Percentiles rank a stretch among this genome's conserved stretches.
These are phyloP conservation scores for Tricholoma bakamatsutake DNA, from an alignment of 768 basidiomycete genomes.

Conservation along the genomic window DNA sequence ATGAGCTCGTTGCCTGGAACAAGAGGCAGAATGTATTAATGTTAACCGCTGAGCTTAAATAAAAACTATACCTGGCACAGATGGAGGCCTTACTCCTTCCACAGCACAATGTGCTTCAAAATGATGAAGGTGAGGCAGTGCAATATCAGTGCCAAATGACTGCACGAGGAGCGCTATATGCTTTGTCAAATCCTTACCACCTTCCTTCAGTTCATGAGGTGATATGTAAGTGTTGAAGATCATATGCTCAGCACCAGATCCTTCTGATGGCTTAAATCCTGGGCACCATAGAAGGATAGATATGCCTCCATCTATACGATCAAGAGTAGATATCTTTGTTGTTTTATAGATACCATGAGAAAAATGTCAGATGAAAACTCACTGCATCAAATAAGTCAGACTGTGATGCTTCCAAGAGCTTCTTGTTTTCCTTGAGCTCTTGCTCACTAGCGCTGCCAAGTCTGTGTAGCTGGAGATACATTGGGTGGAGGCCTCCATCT, in stretches of 20 bases:
- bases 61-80: not conserved
- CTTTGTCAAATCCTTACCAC: conserved; percentile 1
- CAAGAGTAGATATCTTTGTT: too few relatives aligned
- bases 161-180: conserved; percentile 9
- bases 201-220: conserved; percentile 3
- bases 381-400: conserved; percentile 6
- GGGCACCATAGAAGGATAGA: too few relatives aligned
- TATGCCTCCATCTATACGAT: too few relatives aligned
- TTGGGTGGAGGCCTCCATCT: conserved; percentile 5
- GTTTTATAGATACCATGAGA: not conserved
- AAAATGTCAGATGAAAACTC: not conserved
- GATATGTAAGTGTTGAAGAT: conserved; percentile 2
- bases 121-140: conserved; percentile 6
- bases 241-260: not conserved
- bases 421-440: too few relatives aligned
- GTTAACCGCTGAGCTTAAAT: not conserved
- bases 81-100: conserved; percentile 1
- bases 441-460: not conserved
- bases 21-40: not conserved
- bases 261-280: too few relatives aligned
- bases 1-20: too few relatives aligned
- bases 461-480: not conserved
- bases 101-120: conserved; percentile 4
- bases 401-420: not conserved
- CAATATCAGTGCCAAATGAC: conserved; percentile 8